These are phyloP conservation scores for Thermomyces lanuginosus DNA, from an alignment of 2,329 filamentous ascomycete genomes.

Conservation along the genomic window DNA sequence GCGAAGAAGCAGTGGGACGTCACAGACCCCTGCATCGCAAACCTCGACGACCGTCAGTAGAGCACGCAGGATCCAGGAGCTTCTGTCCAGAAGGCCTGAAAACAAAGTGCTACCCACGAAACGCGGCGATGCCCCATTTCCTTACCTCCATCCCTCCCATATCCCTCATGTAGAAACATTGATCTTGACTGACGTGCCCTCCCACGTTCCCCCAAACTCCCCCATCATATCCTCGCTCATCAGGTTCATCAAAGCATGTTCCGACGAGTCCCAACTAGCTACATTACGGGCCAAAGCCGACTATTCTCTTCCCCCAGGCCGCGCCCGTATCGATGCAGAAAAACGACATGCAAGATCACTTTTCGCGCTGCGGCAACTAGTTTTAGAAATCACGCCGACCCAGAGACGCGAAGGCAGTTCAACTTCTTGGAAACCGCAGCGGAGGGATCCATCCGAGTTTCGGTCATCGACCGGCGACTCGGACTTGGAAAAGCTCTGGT, in stretches of 20 bases:
- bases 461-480: conserved; percentile 43
- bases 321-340: conserved; percentile 33
- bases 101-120: conserved; percentile 15
- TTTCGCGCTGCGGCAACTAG: conserved; percentile 39
- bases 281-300: conserved; percentile 37
- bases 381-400: conserved; percentile 36
- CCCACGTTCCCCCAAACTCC: conserved; percentile 24
- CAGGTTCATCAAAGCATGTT: conserved; percentile 40
- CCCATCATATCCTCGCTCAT: conserved; percentile 30
- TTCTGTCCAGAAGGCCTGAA: conserved; percentile 24
- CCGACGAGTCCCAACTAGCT: conserved; percentile 38
- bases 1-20: too few relatives aligned
- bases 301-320: conserved; percentile 43
- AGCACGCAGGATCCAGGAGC: conserved; percentile 18
- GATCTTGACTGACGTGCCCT: conserved; percentile 41
- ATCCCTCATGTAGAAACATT: conserved; percentile 39
- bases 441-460: conserved; percentile 30
- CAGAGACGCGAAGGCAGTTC: conserved; percentile 8
- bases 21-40: too few relatives aligned
- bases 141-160: conserved; percentile 37
- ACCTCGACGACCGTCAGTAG: too few relatives aligned
- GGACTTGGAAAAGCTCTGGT: conserved; percentile 44
- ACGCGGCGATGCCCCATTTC: conserved; percentile 12
- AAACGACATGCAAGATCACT: conserved; percentile 33
- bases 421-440: conserved; percentile 28